Conservation (phyloP, 768 basidiomycete genomes). For the Naganishia vaughanmartiniae region DNA sequence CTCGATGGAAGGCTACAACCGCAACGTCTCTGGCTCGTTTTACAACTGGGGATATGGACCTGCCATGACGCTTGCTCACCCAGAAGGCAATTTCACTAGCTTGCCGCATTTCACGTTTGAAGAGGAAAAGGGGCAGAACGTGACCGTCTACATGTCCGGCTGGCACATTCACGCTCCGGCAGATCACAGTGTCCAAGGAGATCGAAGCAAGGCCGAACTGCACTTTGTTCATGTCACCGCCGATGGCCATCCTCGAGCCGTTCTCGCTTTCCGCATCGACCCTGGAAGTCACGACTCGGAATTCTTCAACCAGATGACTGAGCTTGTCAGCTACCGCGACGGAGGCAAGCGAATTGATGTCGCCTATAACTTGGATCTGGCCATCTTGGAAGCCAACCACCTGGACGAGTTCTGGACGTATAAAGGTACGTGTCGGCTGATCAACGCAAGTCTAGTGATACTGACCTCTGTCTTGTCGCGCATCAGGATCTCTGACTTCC, state of each 20-base stretch:
- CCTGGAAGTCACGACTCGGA: constrained; percentile 33
- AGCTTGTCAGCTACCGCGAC: constrained; percentile 29
- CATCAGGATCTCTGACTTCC: constrained; percentile 31
- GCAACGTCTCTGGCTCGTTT: constrained; percentile 30
- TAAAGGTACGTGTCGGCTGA: neutral
- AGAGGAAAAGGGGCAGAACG: constrained; percentile 32
- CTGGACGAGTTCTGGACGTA: constrained; percentile 38
- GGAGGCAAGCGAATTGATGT: constrained; percentile 6
- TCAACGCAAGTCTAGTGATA: neutral
- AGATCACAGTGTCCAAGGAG: constrained; percentile 36
- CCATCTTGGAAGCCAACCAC: constrained; percentile 28
- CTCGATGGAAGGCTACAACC: constrained; percentile 28
- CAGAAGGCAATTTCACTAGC: constrained; percentile 33
- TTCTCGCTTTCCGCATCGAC: constrained; percentile 37
- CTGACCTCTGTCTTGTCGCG: neutral
- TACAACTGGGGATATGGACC: constrained; percentile 39
- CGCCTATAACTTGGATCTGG: constrained; percentile 25
- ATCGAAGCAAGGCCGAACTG: constrained; percentile 35
- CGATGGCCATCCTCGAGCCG: constrained; percentile 31
- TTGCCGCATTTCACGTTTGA: constrained; percentile 34
- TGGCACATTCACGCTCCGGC: constrained; percentile 38
- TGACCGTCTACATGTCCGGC: constrained; percentile 38
- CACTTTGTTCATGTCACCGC: constrained; percentile 36
- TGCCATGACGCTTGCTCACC: constrained; percentile 36
- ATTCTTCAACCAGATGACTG: constrained; percentile 32